A percentile compares a stretch with the other conserved stretches of the same genome.
Conservation (phyloP, 352 stramenopile genomes). For the Globisporangium uncinulatum region DNA sequence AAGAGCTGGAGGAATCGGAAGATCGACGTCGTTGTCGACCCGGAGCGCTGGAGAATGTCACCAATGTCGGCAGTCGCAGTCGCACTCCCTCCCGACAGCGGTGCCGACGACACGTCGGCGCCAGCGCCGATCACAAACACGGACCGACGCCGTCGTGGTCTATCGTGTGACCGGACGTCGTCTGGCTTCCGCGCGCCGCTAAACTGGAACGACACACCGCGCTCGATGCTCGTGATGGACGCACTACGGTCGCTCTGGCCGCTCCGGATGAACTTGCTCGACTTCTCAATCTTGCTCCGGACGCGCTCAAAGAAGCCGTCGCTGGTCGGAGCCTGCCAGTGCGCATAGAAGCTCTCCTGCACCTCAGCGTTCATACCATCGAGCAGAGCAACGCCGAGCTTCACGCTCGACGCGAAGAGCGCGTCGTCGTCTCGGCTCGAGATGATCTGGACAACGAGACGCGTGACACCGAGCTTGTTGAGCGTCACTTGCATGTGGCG, state of each 20-base stretch:
- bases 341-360: conserved; percentile 57
- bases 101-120: conserved; percentile 9
- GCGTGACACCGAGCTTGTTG: conserved; percentile 51
- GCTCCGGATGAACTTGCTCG: conserved; percentile 33
- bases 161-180: not conserved
- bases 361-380: conserved; percentile 77
- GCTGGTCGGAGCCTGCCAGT: conserved; percentile 30
- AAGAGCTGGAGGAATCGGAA: conserved; percentile 73
- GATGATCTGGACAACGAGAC: conserved; percentile 63
- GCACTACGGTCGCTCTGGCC: conserved; percentile 17
- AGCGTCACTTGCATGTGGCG: conserved; percentile 68
- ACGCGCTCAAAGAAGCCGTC: conserved; percentile 48
- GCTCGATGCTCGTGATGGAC: not conserved
- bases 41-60: conserved; percentile 7
- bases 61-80: conserved; percentile 3
- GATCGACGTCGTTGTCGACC: conserved; percentile 35
- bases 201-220: conserved; percentile 6
- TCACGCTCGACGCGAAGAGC: conserved; percentile 50
- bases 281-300: conserved; percentile 40
- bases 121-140: conserved; percentile 19
- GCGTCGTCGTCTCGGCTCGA: conserved; percentile 42
- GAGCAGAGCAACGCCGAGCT: conserved; percentile 58
- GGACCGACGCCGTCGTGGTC: conserved; percentile 1
- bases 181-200: not conserved
- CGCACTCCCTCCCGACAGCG: too few species aligned